Evolutionary conservation across 768 basidiomycete species (phyloP).

Genomic region (Polyporus arcularius): DNA sequence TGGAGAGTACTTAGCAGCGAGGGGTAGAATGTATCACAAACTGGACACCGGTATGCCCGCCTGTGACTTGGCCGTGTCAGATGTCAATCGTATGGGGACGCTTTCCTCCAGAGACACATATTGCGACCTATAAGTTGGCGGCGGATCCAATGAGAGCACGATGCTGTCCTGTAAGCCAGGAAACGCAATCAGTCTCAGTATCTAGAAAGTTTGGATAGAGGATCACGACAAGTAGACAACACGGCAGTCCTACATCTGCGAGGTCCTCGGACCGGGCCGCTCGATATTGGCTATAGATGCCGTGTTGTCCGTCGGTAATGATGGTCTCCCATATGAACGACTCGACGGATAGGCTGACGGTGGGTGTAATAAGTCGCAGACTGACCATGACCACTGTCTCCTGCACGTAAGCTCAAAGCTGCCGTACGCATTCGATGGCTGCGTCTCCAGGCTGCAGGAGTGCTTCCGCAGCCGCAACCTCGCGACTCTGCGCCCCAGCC

Average conservation of each 20-base stretch:
- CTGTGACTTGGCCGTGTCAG: constrained; percentile 22
- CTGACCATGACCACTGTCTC: no score
- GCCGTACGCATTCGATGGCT: no score
- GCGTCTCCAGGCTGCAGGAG: no score
- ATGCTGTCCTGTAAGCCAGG: constrained; percentile 25
- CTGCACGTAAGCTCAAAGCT: no score
- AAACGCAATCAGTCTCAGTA: background rate
- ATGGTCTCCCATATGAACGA: no score
- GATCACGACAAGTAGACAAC: background rate
- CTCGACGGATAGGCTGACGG: no score
- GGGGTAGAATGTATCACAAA: background rate
- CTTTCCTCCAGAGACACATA: constrained; percentile 23
- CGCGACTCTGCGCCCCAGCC: no score
- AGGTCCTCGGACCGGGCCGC: background rate
- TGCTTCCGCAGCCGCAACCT: no score
- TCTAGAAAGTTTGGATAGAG: background rate
- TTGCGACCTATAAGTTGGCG: constrained; percentile 10
- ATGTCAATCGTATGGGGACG: constrained; percentile 27
- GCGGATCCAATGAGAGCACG: constrained; percentile 24
- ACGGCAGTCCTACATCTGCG: background rate
- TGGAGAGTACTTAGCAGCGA: background rate
- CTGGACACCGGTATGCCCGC: constrained; percentile 11
- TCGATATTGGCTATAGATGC: no score
- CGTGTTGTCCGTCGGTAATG: no score
- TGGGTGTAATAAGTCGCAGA: no score